Evolutionary conservation across 768 basidiomycete species (phyloP), one percentile per base, ranked within the genome.

Genomic region (Hypholoma sublateritium): DNA sequence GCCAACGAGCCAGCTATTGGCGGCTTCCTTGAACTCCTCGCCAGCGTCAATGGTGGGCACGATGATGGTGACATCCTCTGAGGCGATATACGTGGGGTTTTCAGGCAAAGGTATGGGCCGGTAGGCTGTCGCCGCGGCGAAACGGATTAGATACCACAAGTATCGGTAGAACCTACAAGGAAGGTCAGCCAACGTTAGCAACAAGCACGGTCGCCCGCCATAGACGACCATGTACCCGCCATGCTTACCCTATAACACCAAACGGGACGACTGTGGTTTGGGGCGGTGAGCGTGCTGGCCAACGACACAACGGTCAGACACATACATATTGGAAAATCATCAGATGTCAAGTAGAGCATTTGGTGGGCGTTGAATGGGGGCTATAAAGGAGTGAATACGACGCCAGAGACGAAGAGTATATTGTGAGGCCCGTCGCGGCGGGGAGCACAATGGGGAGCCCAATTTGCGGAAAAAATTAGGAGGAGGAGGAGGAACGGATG

Each of bases 41-140:
- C 94, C 95, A 2, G 95, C 93, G 69, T 97, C 94, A 67, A 97
- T 95, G 59, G 93, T 96, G 37, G 94, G 94, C 2, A 96, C 95
- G 58, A 97, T 93, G 69, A 96, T 95, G 41, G 94, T 97, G 62
- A 97, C 94, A 77, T 97, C 94, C 69, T 97, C 94, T 1, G 84
- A 80, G 50, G 93, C 89, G 66, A 91, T 76, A 69, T 95, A 96
- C 19, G 93, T 95, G 1, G 94, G 93, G 69, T 93, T 88, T 76
- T 89, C 85, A 50, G 94, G 94, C 13, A 95, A 75, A 1, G 93
- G 93, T 45, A 96, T 85, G n/a, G 93, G 93, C 57, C 86, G 83
- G 76, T 95, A 95, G 42, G 87, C 84, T 64, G 81, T 78, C 21
- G 83, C 81, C n/a, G 93, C 94, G 35, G 82, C 72, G 25, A 96